These are phyloP conservation scores for Leishmania tropica DNA, from an alignment of 208 protist species.

Conservation along the genomic window DNA sequence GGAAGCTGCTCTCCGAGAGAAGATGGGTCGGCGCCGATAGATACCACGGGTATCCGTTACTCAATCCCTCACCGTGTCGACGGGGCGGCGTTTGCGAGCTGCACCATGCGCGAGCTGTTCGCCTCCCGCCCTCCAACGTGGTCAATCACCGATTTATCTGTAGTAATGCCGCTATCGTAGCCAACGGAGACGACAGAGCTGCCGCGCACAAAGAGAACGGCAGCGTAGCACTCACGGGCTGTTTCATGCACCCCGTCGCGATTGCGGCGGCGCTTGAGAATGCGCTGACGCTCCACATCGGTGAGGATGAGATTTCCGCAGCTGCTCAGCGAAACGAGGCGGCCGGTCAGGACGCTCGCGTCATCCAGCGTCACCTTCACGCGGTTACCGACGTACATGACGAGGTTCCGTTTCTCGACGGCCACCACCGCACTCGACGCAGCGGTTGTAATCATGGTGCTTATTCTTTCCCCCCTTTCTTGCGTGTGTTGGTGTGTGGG, in stretches of 20 bases:
- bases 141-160: slow-evolving; percentile 70
- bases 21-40: neutral
- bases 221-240: slow-evolving; percentile 61
- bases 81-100: slow-evolving; percentile 62
- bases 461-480: neutral
- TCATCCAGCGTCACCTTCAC: slow-evolving; percentile 77
- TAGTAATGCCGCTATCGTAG: slow-evolving; percentile 69
- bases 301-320: slow-evolving; percentile 79
- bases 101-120: slow-evolving; percentile 50
- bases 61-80: slow-evolving; percentile 12
- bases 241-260: slow-evolving; percentile 25
- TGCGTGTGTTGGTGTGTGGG: neutral
- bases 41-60: neutral
- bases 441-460: neutral
- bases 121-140: slow-evolving; percentile 43
- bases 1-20: neutral
- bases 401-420: slow-evolving; percentile 47
- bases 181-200: slow-evolving; percentile 57
- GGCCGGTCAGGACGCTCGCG: slow-evolving; percentile 59
- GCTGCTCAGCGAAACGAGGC: slow-evolving; percentile 73
- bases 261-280: slow-evolving; percentile 42
- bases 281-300: slow-evolving; percentile 65
- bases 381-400: slow-evolving; percentile 67
- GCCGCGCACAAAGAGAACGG: slow-evolving; percentile 79
- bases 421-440: slow-evolving; percentile 15